A percentile compares a stretch with the other conserved stretches of the same genome.
Evolutionary conservation across 1,139 yeast species (phyloP).

Genomic region (Lodderomyces margitis): DNA sequence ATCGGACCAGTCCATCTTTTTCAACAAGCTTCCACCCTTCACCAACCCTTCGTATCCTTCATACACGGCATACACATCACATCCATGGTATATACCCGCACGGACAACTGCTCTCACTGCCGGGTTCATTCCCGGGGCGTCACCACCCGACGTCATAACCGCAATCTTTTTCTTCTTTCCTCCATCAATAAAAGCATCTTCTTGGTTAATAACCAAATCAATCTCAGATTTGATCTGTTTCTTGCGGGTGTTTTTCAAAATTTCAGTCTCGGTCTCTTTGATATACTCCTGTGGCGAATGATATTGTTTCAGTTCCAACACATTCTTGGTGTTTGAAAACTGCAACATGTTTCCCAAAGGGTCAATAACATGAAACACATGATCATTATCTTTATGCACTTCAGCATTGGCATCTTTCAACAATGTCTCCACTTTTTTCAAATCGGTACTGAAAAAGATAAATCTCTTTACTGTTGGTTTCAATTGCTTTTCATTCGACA

Average conservation of each 20-base stretch:
- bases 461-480: constrained; percentile 32
- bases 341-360: constrained; percentile 56
- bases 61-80: constrained; percentile 89
- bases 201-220: constrained; percentile 4
- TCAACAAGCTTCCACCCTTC: constrained; percentile 74
- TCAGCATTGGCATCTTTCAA: constrained; percentile 23
- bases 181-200: constrained; percentile 17
- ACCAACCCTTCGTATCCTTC: constrained; percentile 97
- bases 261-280: constrained; percentile 12
- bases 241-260: constrained; percentile 9
- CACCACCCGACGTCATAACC: constrained; percentile 98
- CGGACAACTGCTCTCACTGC: constrained; percentile 93
- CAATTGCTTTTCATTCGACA: constrained; percentile 31
- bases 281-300: constrained; percentile 29
- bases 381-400: constrained; percentile 17
- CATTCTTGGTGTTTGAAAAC: constrained; percentile 37
- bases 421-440: constrained; percentile 34
- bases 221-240: constrained; percentile 1
- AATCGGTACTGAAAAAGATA: constrained; percentile 52
- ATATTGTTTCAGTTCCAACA: constrained; percentile 29
- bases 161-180: constrained; percentile 61
- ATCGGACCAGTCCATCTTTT: constrained; percentile 84
- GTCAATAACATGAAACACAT: constrained; percentile 38
- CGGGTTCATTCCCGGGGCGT: constrained; percentile 98
- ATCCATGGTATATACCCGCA: constrained; percentile 82